A percentile compares a stretch with the other conserved stretches of the same genome.
Conservation (phyloP, 2,329 filamentous ascomycete genomes). For the Diplodia mutila region DNA sequence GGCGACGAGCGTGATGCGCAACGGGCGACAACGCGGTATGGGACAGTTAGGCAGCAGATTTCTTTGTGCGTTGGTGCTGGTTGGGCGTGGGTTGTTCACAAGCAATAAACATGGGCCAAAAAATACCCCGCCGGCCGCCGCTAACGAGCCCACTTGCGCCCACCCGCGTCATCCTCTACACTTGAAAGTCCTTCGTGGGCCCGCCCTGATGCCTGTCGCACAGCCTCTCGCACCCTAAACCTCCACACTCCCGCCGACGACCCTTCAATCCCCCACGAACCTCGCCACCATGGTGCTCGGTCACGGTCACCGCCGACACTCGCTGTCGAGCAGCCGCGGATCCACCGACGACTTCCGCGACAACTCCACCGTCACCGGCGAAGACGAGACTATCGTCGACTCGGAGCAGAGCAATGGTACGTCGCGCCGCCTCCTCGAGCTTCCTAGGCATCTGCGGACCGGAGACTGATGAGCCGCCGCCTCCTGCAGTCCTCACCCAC, state of each 20-base stretch:
- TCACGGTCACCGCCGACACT: slow-evolving; percentile 54
- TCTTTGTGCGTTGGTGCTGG: slow-evolving; percentile 19
- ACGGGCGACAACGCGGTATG: background rate
- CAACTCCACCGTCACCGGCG: slow-evolving; percentile 43
- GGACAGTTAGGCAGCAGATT: slow-evolving; percentile 2
- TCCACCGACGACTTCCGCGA: slow-evolving; percentile 46
- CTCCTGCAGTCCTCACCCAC: slow-evolving; percentile 77
- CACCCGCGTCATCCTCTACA: slow-evolving; percentile 25
- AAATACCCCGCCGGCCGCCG: slow-evolving; percentile 20
- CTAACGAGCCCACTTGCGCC: slow-evolving; percentile 20
- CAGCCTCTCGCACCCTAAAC: slow-evolving; percentile 17
- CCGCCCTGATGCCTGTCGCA: slow-evolving; percentile 25
- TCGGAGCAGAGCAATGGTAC: slow-evolving; percentile 92
- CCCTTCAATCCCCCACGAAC: background rate
- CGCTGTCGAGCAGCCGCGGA: slow-evolving; percentile 46
- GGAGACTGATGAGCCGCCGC: background rate
- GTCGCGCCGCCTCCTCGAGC: slow-evolving; percentile 36
- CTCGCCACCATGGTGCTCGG: slow-evolving; percentile 51
- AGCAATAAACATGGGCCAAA: slow-evolving; percentile 22
- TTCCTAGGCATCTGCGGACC: background rate
- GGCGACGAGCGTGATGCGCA: background rate
- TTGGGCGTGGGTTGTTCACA: background rate
- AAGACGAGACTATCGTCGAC: slow-evolving; percentile 81
- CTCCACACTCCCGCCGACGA: slow-evolving; percentile 10
- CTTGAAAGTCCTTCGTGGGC: slow-evolving; percentile 25